These are phyloP conservation scores for Tremella mesenterica DNA, from an alignment of 768 basidiomycete genomes.

Conservation along the genomic window DNA sequence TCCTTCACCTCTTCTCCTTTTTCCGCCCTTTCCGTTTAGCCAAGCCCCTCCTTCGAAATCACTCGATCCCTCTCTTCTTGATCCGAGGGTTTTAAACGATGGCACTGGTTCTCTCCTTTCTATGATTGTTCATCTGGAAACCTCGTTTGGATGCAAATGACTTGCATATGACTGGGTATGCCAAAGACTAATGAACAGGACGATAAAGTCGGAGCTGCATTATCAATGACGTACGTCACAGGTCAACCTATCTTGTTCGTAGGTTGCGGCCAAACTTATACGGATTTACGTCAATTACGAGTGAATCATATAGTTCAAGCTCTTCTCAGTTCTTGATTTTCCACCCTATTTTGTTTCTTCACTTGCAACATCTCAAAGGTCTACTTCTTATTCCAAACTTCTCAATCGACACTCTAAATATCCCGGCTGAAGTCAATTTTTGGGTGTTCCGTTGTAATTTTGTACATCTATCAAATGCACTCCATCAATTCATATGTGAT, in stretches of 20 bases:
- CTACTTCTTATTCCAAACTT: background rate
- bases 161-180: no score
- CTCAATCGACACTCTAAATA: background rate
- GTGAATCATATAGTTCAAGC: constrained; percentile 91
- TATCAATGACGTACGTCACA: constrained; percentile 98
- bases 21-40: no score
- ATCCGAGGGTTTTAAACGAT: no score
- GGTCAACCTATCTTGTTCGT: constrained; percentile 98
- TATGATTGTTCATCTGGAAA: background rate
- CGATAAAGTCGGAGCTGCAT: constrained; percentile 75
- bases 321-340: constrained; percentile 53
- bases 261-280: constrained; percentile 98
- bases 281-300: constrained; percentile 80
- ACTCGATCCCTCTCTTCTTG: no score
- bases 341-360: background rate
- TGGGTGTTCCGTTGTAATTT: no score
- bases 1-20: no score
- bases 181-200: no score
- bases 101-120: no score
- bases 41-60: no score
- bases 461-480: background rate
- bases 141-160: background rate
- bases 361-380: background rate
- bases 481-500: background rate
- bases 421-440: no score